Conservation (phyloP, 176 grass and related monocot species). For the Microstegium vimineum region DNA sequence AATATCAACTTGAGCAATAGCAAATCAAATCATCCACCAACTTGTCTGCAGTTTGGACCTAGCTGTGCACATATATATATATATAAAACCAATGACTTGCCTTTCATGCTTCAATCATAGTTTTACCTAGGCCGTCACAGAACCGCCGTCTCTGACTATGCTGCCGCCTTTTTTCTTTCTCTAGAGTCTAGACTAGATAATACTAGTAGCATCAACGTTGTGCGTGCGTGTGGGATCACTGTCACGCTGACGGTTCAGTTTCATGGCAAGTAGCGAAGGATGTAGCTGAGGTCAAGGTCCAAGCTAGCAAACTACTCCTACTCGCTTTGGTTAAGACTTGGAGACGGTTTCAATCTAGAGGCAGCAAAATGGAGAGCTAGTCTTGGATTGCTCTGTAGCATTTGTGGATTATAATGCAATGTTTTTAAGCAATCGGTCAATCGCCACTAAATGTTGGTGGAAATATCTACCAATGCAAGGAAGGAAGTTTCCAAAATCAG, state of each 20-base stretch:
- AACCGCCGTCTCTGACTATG: slow-evolving; percentile 5
- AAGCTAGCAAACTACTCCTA: slow-evolving; percentile 1
- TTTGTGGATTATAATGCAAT: not conserved
- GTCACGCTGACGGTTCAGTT: slow-evolving; percentile 17
- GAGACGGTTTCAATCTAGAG: not conserved
- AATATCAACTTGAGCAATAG: not conserved
- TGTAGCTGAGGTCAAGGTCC: not conserved
- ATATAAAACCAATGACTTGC: slow-evolving; percentile 1
- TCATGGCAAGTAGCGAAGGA: too few species aligned
- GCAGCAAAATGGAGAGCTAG: not conserved
- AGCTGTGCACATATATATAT: not conserved
- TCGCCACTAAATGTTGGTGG: not conserved
- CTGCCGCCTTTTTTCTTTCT: not conserved
- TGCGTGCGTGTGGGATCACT: not conserved
- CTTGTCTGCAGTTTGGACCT: slow-evolving; percentile 8
- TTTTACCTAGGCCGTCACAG: slow-evolving; percentile 9
- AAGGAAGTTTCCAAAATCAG: not conserved
- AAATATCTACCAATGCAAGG: not conserved
- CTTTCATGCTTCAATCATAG: slow-evolving; percentile 28
- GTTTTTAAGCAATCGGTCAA: not conserved
- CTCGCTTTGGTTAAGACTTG: not conserved
- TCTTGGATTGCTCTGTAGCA: not conserved
- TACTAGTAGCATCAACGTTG: not conserved
- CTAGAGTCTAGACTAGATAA: not conserved
- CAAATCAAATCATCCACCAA: slow-evolving; percentile 14